These are phyloP conservation scores for Pleurozium schreberi DNA, from an alignment of 225 moss, liverwort and hornwort species.

Conservation along the genomic window DNA sequence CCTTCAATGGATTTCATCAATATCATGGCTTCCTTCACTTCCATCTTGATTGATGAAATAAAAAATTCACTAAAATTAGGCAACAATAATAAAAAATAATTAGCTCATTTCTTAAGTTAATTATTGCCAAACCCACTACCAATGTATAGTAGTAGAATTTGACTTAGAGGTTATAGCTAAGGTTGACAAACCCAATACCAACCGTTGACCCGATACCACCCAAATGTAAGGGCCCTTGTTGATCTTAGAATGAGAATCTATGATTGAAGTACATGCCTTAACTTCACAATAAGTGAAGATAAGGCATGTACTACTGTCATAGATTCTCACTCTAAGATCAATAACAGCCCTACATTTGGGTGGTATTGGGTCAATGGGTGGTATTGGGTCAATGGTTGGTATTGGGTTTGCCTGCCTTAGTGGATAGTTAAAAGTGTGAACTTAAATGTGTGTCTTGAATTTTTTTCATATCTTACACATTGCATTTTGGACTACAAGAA, in stretches of 20 bases:
- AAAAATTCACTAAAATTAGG: background rate
- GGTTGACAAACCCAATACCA: no score
- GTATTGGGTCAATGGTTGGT: no score
- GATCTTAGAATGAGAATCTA: no score
- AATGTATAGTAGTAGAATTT: background rate
- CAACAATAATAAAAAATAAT: background rate
- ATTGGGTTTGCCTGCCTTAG: no score
- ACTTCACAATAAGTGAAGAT: no score
- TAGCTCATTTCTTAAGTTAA: background rate
- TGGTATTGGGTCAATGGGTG: no score
- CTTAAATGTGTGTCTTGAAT: background rate
- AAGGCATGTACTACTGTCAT: no score
- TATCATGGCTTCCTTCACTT: background rate
- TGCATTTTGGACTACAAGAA: background rate
- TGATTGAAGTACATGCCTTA: no score
- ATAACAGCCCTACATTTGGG: no score
- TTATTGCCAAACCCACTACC: background rate
- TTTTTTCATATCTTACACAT: background rate
- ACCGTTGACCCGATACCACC: no score
- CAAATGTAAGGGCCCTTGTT: no score
- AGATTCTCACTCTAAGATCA: no score
- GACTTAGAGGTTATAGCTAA: background rate
- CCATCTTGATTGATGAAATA: rapidly evolving
- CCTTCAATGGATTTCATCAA: background rate
- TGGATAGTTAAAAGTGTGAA: background rate